Percentiles rank a stretch among this genome's conserved stretches.
Conservation (phyloP, 257 asterid species). For the Leptodermis oblonga region DNA sequence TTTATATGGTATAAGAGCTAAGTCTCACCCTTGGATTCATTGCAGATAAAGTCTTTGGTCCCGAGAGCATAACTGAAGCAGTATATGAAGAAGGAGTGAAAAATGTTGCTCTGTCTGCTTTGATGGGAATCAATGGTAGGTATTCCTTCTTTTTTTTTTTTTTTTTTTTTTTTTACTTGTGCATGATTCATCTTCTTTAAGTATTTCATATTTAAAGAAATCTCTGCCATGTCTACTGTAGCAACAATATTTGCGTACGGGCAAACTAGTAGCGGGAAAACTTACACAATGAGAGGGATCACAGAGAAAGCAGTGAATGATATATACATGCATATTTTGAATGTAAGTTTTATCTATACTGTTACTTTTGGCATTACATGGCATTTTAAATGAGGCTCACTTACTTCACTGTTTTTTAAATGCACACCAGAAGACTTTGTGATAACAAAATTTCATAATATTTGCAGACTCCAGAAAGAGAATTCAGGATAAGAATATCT, state of each 20-base stretch:
- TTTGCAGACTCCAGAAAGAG: conserved; percentile 84
- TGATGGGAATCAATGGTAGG: conserved; percentile 91
- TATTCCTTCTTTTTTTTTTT: background rate
- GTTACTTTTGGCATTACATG: background rate
- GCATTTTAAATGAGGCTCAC: background rate
- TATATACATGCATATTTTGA: conserved; percentile 74
- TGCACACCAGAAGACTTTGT: background rate
- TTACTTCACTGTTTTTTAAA: background rate
- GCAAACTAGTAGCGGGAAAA: conserved; percentile 97
- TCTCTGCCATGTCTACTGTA: conserved; percentile 29
- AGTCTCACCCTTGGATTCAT: background rate
- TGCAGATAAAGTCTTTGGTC: conserved; percentile 87
- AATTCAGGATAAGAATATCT: conserved; percentile 74
- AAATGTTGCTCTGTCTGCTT: conserved; percentile 88
- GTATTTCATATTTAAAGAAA: background rate
- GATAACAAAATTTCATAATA: background rate
- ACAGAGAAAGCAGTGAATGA: conserved; percentile 89
- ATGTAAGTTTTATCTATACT: conserved; percentile 45
- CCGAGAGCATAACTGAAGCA: conserved; percentile 58
- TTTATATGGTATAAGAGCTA: background rate
- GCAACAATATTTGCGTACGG: conserved; percentile 98
- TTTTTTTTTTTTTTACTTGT: background rate
- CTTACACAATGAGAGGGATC: conserved; percentile 92
- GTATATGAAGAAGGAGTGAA: conserved; percentile 92
- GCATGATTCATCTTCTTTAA: background rate